Evolutionary conservation across 164 flowering plant species (phyloP).

Genomic region (Annona cherimola): DNA sequence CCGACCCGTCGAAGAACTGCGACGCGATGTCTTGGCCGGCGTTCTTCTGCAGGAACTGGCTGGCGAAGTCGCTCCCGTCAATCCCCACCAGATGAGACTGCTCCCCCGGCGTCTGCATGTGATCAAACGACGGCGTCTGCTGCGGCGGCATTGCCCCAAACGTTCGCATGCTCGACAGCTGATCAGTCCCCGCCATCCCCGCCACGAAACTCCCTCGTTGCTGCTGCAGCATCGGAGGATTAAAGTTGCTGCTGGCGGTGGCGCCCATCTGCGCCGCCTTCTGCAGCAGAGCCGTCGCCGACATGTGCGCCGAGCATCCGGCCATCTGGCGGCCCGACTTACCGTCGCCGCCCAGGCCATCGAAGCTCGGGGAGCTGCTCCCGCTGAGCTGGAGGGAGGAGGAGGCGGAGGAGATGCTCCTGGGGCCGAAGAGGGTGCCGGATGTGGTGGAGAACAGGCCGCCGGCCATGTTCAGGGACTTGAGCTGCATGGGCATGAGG

Average conservation of each 20-base stretch:
- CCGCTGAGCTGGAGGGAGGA: conserved; percentile 59
- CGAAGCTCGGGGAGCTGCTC: conserved; percentile 32
- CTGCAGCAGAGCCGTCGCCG: conserved; percentile 52
- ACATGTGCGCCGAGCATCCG: conserved; percentile 31
- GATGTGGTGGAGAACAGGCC: conserved; percentile 51
- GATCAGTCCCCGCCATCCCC: conserved; percentile 34
- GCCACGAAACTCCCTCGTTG: conserved; percentile 16
- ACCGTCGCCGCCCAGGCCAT: conserved; percentile 35
- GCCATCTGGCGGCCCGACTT: conserved; percentile 9
- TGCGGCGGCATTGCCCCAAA: conserved; percentile 18
- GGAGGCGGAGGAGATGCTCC: conserved; percentile 35
- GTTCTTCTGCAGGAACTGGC: conserved; percentile 21
- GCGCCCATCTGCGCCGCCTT: conserved; percentile 69
- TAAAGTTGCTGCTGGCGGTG: conserved; percentile 27
- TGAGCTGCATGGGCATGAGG: conserved; percentile 46
- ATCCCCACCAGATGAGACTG: conserved; percentile 24
- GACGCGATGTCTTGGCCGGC: conserved; percentile 15
- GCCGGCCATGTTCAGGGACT: conserved; percentile 38
- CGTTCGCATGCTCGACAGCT: conserved; percentile 24
- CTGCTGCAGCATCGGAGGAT: conserved; percentile 19
- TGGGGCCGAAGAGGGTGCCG: conserved; percentile 47
- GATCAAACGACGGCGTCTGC: conserved; percentile 13
- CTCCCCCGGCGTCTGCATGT: conserved; percentile 15
- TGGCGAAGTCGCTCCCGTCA: conserved; percentile 12
- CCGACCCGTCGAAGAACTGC: conserved; percentile 18